Percentiles rank a stretch among this genome's conserved stretches.
Conservation (phyloP, 371 early-diverging fungal species). For the Circinella umbellata region DNA sequence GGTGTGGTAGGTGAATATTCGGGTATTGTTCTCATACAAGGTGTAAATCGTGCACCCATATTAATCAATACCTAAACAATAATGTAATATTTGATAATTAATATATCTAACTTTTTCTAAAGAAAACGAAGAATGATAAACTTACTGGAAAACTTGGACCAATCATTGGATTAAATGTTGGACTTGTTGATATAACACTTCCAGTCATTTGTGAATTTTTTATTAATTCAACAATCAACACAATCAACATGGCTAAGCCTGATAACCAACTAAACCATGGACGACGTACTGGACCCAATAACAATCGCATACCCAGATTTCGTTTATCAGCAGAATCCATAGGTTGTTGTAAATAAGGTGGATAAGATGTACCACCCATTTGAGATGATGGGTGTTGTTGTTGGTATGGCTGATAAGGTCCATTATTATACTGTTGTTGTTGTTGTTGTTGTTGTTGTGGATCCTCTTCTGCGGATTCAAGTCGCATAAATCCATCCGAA, state of each 20-base stretch:
- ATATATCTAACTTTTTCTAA: too few species aligned
- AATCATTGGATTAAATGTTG: slow-evolving; percentile 67
- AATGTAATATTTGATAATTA: too few species aligned
- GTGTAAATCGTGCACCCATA: slow-evolving; percentile 64
- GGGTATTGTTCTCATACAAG: slow-evolving; percentile 62
- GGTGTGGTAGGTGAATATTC: slow-evolving; percentile 22
- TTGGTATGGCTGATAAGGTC: background rate
- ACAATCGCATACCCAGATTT: slow-evolving; percentile 14
- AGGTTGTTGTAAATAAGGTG: slow-evolving; percentile 16
- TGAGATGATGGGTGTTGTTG: background rate
- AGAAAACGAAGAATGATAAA: slow-evolving; percentile 5
- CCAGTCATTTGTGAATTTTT: slow-evolving; percentile 58
- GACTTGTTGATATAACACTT: slow-evolving; percentile 52
- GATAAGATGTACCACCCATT: slow-evolving; percentile 4
- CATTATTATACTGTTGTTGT: background rate
- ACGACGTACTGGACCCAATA: slow-evolving; percentile 39
- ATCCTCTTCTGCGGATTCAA: slow-evolving; percentile 22
- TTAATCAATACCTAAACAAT: slow-evolving; percentile 52
- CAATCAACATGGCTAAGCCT: slow-evolving; percentile 55
- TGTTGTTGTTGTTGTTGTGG: background rate
- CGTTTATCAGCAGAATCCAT: slow-evolving; percentile 12
- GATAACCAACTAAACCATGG: slow-evolving; percentile 62
- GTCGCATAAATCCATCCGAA: slow-evolving; percentile 29
- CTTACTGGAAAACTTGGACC: slow-evolving; percentile 63
- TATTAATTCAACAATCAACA: slow-evolving; percentile 61